Conservation (phyloP, 2,329 filamentous ascomycete genomes). For the Apiospora aurea region DNA sequence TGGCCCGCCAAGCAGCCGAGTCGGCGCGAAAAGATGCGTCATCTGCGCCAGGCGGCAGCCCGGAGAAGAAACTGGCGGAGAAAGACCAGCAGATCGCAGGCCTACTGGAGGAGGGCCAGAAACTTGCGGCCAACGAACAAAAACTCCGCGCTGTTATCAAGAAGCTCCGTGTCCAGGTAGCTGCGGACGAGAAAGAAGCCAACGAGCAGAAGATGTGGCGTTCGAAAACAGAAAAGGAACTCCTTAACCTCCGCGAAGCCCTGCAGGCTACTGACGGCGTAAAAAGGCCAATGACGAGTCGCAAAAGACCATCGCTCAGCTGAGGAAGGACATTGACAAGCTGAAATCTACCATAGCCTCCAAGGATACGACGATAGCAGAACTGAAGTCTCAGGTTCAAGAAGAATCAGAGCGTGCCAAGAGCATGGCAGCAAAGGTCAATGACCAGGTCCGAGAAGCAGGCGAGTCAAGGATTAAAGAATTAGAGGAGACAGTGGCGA, state of each 20-base stretch:
- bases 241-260: slow-evolving; percentile 54
- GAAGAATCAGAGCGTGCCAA: slow-evolving; percentile 72
- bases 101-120: slow-evolving; percentile 91
- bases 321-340: slow-evolving; percentile 55
- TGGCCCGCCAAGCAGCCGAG: slow-evolving; percentile 81
- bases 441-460: slow-evolving; percentile 71
- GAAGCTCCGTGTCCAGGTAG: slow-evolving; percentile 73
- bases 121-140: slow-evolving; percentile 84
- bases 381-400: slow-evolving; percentile 73
- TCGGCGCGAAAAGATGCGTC: slow-evolving; percentile 73
- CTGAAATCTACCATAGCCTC: slow-evolving; percentile 69
- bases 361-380: slow-evolving; percentile 70
- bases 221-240: slow-evolving; percentile 64
- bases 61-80: slow-evolving; percentile 82
- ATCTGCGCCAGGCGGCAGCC: slow-evolving; percentile 67
- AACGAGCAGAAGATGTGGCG: slow-evolving; percentile 65
- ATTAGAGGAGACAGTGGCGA: slow-evolving; percentile 63
- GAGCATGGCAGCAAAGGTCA: slow-evolving; percentile 69
- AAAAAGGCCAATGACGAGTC: slow-evolving; percentile 60
- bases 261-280: slow-evolving; percentile 58
- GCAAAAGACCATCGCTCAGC: slow-evolving; percentile 37
- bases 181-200: slow-evolving; percentile 70
- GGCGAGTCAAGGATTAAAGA: slow-evolving; percentile 62
- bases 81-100: slow-evolving; percentile 91
- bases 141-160: slow-evolving; percentile 85